phyloP scores from a whole-genome alignment of 768 basidiomycete species.

The Panus rudis region DNA sequence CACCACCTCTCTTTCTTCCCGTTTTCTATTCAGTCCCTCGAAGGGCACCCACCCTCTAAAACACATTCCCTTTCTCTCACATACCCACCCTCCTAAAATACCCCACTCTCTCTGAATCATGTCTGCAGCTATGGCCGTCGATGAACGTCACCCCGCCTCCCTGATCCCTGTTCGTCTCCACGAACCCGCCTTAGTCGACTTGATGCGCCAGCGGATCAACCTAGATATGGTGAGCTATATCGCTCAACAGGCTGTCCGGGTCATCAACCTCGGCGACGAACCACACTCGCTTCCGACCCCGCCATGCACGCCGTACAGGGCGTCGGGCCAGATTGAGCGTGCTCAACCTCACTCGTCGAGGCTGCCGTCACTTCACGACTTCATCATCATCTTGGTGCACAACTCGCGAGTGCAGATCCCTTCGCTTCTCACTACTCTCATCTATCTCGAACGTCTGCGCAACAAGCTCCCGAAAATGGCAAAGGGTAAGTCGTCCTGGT shows the following conservation, averaged over 20 bases:
- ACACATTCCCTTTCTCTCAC: conserved; percentile 29
- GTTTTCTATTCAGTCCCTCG: conserved; percentile 26
- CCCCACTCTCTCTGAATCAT: conserved; percentile 22
- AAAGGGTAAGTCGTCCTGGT: conserved; percentile 54
- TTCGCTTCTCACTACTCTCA: conserved; percentile 83
- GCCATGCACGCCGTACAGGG: conserved; percentile 56
- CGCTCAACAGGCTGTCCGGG: conserved; percentile 67
- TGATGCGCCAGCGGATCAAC: conserved; percentile 73
- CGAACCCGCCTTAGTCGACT: conserved; percentile 72
- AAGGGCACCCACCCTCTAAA: conserved; percentile 27
- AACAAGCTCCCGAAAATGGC: conserved; percentile 74
- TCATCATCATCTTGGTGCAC: conserved; percentile 75
- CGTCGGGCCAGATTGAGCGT: conserved; percentile 25
- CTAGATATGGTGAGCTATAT: conserved; percentile 83
- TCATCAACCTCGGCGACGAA: conserved; percentile 66
- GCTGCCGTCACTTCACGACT: conserved; percentile 69
- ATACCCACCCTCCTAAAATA: conserved; percentile 25
- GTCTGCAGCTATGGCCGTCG: conserved; percentile 28
- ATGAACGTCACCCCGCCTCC: conserved; percentile 66
- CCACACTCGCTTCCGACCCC: conserved; percentile 51
- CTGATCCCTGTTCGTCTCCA: conserved; percentile 72
- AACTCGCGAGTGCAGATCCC: conserved; percentile 85
- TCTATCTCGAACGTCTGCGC: conserved; percentile 86
- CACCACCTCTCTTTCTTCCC: conserved; percentile 11
- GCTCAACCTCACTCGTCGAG: conserved; percentile 16